Percentiles rank a stretch among this genome's conserved stretches.
These are phyloP conservation scores for Phialophora expanda DNA, from an alignment of 2,329 filamentous ascomycete genomes.

Conservation along the genomic window DNA sequence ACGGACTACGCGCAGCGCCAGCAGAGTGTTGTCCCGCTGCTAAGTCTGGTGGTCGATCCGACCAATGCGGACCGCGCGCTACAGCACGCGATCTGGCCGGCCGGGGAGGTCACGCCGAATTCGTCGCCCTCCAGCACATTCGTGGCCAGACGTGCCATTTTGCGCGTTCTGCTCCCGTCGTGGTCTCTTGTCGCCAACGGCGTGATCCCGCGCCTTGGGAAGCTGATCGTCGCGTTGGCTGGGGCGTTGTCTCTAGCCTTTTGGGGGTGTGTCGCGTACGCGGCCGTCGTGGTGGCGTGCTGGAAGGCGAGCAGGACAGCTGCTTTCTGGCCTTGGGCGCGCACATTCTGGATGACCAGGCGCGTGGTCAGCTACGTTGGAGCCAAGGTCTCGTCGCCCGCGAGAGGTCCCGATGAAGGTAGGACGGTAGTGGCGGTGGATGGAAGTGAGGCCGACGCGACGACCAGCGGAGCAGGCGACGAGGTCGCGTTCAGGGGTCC, in stretches of 20 bases:
- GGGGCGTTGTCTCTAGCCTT: not conserved
- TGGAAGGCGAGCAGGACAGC: conserved; percentile 6
- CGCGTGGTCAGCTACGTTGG: conserved; percentile 1
- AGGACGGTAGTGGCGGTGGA: not conserved
- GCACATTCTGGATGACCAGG: conserved; percentile 43
- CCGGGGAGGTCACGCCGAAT: not conserved
- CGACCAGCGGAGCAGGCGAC: not conserved
- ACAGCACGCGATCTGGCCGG: conserved; percentile 1
- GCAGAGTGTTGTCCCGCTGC: not conserved
- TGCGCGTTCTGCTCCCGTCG: conserved; percentile 11
- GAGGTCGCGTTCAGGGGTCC: not conserved
- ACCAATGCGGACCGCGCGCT: not conserved
- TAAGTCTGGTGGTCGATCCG: conserved; percentile 13
- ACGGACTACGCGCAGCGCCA: not conserved
- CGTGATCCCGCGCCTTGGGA: not conserved
- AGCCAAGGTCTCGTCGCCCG: not conserved
- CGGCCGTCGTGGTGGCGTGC: conserved; percentile 19
- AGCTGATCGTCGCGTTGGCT: not conserved
- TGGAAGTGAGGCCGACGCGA: not conserved
- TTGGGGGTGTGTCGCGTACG: conserved; percentile 2
- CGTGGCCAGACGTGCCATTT: conserved; percentile 12
- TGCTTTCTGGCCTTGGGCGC: conserved; percentile 48
- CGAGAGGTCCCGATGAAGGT: not conserved
- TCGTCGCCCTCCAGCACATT: conserved; percentile 25
- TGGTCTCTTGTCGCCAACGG: conserved; percentile 1